Evolutionary conservation across 202 grass and related monocot species (phyloP), one percentile per base, ranked within the genome.

Genomic region (Zizania palustris): DNA sequence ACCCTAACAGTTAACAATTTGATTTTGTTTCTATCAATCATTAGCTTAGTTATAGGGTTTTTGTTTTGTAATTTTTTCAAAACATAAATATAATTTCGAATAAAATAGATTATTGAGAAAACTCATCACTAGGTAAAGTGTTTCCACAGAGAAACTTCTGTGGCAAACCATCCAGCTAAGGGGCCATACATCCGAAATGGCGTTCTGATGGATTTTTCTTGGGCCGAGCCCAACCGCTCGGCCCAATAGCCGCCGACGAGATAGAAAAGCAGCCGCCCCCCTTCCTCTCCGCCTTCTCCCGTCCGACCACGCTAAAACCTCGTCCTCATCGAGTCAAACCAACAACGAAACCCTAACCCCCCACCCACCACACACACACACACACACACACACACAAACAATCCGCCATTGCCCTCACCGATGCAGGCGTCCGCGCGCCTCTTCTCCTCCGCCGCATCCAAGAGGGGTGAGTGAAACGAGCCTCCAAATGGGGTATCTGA

Each of bases 401-500:
- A 63, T 69, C 40, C 14, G 20, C 55, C 63, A 49, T 13, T n/a
- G 62, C 69, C 54, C 14, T 70, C 80, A 15, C 72, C 56, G 76
- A 94, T 94, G 91, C 91, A 91, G 82, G 83, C 85, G 56, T 58
- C 75, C 33, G 40, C 68, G 49, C 83, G 88, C 70, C 75, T 91
- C 88, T 84, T 56, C 43, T 85, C 84, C 49, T 20, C 85, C 45
- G 40, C 70, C 63, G 56, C 63, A 18, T 88, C 85, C 46, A 91
- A 76, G 80, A 78, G 77, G 68, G 91, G 91, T 94, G 74, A 69
- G 66, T 12, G 49, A 59, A 65, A 43, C 22, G 46, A 35, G 65
- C 61, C 42, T 48, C 60, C 60, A 50, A 69, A 65, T 63, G 38
- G 37, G 33, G 6, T 16, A 28, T 45, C 8, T 48, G 18, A 44